Base-by-base conservation (phyloP, 345 rosid genomes). In the Salix exigua region DNA sequence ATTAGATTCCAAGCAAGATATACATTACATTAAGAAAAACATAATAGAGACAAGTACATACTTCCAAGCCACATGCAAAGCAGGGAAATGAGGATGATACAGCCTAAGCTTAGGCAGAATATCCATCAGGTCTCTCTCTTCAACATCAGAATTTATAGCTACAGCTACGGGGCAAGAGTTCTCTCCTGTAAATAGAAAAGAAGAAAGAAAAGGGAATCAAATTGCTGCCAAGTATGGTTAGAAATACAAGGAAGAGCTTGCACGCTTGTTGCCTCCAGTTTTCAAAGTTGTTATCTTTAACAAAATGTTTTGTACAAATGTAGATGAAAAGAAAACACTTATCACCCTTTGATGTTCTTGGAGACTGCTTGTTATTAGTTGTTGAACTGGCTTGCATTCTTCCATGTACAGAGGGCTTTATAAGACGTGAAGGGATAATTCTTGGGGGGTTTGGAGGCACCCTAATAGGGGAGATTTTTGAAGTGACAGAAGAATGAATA, bases 21-120 rank as follows among this genome's bases (percentile, higher is more conserved):
- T 44, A 44, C 17, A 44, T 44, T 14, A 44, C 5, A 4, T 44
- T 44, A 44, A 44, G 50, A 44, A 44, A 44, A 16, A 44, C 14
- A 13, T 44, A 13, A 44, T 44, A 44, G 50, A 44, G 50, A 44
- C 13, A 1, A 60, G n/a, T 18, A n/a, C 37, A 44, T 81, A 91
- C 96, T 37, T 88, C 94, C 96, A 91, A 75, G 82, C 85, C 66
- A 85, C 78, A 70, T 70, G 3, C 31, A 38, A 46, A 75, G 89
- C 76, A 79, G 96, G 96, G 63, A 69, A 79, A 82, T 82, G 65
- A 35, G 28, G 75, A 81, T 40, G 70, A 72, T 78, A 84, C 26
- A 64, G 53, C 30, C 21, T 8, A 37, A 73, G 44, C 65, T 69
- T 74, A 81, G 82, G 75, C 66, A 17, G 70, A 64, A 76, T 44